Evolutionary conservation across 345 rosid species (phyloP).

Genomic region (Brassica incana): DNA sequence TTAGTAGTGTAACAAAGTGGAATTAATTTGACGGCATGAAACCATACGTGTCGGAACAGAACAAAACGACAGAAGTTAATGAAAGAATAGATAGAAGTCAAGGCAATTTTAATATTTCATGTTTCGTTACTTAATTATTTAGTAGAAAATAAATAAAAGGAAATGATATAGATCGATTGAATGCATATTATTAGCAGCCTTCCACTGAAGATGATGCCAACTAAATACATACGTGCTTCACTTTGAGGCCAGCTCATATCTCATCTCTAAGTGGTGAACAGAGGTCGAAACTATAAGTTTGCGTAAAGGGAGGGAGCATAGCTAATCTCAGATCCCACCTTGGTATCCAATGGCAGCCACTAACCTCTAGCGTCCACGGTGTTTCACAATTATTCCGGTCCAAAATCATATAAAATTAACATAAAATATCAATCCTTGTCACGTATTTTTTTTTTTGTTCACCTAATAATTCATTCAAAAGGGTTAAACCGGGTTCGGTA

Average conservation of each 20-base stretch:
- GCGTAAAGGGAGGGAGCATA: constrained; percentile 20
- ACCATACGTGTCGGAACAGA: too few relatives aligned
- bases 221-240: background rate
- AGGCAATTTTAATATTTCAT: background rate
- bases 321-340: constrained; percentile 23
- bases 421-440: background rate
- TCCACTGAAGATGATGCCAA: constrained; percentile 27
- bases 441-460: background rate
- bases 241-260: constrained; percentile 27
- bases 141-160: background rate
- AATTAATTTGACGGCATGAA: too few relatives aligned
- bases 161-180: background rate
- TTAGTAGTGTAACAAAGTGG: too few relatives aligned
- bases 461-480: too few relatives aligned
- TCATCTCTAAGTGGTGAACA: constrained; percentile 25
- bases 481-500: too few relatives aligned
- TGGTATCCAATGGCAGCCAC: constrained; percentile 27
- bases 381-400: background rate
- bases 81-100: too few relatives aligned
- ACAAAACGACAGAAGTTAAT: too few relatives aligned
- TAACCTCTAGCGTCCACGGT: constrained; percentile 31
- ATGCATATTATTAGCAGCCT: background rate
- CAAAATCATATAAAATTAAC: constrained; percentile 18
- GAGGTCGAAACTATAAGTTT: constrained; percentile 27
- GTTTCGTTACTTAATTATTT: background rate